Evolutionary conservation across 176 grass and related monocot genomes (phyloP).

Genomic region (Rhynchospora pubera): DNA sequence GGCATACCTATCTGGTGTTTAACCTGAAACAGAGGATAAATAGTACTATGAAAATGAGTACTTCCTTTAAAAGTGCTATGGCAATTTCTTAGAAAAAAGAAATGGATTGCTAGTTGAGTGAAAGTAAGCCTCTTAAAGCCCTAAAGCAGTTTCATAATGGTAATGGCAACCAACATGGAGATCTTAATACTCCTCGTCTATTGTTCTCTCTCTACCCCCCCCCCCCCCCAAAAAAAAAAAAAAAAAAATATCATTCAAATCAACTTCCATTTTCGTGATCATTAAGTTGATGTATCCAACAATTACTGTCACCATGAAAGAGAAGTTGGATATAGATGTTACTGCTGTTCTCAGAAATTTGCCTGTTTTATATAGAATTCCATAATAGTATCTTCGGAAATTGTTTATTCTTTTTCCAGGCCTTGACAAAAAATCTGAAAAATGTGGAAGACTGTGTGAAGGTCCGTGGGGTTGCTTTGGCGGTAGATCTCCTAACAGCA

Average conservation of each 20-base stretch:
- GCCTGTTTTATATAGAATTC: background rate
- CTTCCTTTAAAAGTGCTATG: background rate
- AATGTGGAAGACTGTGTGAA: constrained; percentile 95
- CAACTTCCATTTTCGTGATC: background rate
- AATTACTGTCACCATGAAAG: background rate
- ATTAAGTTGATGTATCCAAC: background rate
- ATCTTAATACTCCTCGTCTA: background rate
- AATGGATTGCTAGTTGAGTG: background rate
- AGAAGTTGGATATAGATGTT: background rate
- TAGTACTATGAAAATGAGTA: background rate
- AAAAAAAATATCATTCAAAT: too few relatives aligned
- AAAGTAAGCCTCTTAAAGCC: background rate
- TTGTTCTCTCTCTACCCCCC: background rate
- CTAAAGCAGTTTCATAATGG: background rate
- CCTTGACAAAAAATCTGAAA: constrained; percentile 84
- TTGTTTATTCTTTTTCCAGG: constrained; percentile 40
- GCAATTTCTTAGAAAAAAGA: background rate
- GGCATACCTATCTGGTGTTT: background rate
- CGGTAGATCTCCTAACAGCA: constrained; percentile 81
- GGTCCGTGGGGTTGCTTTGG: constrained; percentile 88
- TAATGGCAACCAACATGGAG: background rate
- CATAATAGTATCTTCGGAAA: constrained; percentile 4
- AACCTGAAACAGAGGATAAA: background rate
- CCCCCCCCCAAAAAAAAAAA: background rate
- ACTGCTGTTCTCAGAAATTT: background rate